Evolutionary conservation across 208 protist species (phyloP).

Genomic region (Leishmania guyanensis): DNA sequence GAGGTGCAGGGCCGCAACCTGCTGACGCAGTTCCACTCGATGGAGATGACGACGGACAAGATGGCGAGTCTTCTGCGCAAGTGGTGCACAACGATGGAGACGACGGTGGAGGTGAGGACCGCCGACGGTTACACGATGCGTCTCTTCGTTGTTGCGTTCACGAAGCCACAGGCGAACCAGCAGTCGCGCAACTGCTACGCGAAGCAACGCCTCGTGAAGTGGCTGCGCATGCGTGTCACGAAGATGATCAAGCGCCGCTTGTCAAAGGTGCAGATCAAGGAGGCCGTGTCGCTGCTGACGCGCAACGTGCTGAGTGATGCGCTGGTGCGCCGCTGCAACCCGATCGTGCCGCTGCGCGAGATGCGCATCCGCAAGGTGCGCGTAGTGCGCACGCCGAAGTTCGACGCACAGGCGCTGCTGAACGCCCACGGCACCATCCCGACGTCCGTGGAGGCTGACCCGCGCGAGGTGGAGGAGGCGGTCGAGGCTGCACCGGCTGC

Average conservation of each 20-base stretch:
- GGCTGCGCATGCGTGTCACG: slow-evolving; percentile 95
- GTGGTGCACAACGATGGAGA: slow-evolving; percentile 99
- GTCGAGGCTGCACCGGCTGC: slow-evolving; percentile 49
- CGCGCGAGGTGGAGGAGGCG: slow-evolving; percentile 76
- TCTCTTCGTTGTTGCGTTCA: slow-evolving; percentile 99
- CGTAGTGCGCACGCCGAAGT: slow-evolving; percentile 97
- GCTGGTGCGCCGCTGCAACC: slow-evolving; percentile 94
- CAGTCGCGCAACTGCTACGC: slow-evolving; percentile 98
- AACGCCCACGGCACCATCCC: slow-evolving; percentile 92
- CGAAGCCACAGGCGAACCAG: slow-evolving; percentile 94
- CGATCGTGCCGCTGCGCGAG: slow-evolving; percentile 98
- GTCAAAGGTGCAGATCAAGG: slow-evolving; percentile 89
- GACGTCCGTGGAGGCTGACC: slow-evolving; percentile 75
- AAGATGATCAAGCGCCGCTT: slow-evolving; percentile 95
- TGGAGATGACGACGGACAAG: slow-evolving; percentile 99
- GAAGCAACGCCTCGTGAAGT: slow-evolving; percentile 94
- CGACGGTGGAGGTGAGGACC: slow-evolving; percentile 95
- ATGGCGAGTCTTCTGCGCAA: slow-evolving; percentile 97
- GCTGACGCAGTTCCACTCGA: slow-evolving; percentile 99
- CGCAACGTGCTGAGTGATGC: slow-evolving; percentile 95
- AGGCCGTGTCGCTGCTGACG: slow-evolving; percentile 95
- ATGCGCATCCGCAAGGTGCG: slow-evolving; percentile 98
- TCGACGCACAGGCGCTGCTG: slow-evolving; percentile 93
- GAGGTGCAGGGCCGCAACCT: slow-evolving; percentile 97
- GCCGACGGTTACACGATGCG: slow-evolving; percentile 97